These are phyloP conservation scores for Dactylellina leptospora DNA, from an alignment of 2,329 filamentous ascomycete genomes.

Conservation along the genomic window DNA sequence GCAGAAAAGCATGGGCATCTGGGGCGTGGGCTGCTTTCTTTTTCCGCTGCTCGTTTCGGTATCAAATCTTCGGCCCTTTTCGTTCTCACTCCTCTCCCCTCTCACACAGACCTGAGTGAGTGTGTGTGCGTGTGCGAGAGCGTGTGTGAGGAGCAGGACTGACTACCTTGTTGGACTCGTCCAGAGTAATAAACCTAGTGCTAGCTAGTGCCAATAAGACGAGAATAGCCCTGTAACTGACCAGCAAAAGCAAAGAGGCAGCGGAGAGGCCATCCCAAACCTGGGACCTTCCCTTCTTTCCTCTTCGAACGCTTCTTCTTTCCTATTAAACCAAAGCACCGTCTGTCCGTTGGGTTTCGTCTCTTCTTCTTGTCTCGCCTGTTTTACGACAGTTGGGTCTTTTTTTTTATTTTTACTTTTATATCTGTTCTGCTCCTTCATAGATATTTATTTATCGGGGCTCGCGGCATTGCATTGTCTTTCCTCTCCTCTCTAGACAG, in stretches of 20 bases:
- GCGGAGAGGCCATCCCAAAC: slow-evolving; percentile 47
- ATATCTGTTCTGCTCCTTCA: slow-evolving; percentile 12
- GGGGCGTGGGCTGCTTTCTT: slow-evolving; percentile 21
- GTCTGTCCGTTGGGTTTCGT: slow-evolving; percentile 40
- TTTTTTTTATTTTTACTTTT: slow-evolving; percentile 22
- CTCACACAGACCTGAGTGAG: slow-evolving; percentile 9
- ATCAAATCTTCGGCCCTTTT: slow-evolving; percentile 48
- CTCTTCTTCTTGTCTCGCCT: slow-evolving; percentile 50
- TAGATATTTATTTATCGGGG: slow-evolving; percentile 3
- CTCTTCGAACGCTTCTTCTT: slow-evolving; percentile 54
- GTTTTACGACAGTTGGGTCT: slow-evolving; percentile 16
- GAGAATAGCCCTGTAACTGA: slow-evolving; percentile 32
- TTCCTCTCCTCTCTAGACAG: not conserved
- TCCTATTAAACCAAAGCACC: slow-evolving; percentile 53
- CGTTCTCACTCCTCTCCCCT: slow-evolving; percentile 16
- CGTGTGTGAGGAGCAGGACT: too few relatives aligned
- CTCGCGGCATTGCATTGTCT: not conserved
- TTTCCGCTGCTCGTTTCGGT: slow-evolving; percentile 29
- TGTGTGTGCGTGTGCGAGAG: slow-evolving; percentile 14
- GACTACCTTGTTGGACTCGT: slow-evolving; percentile 30
- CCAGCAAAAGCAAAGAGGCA: slow-evolving; percentile 37
- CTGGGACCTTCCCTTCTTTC: slow-evolving; percentile 54
- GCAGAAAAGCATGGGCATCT: not conserved
- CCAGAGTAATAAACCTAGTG: slow-evolving; percentile 27
- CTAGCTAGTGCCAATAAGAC: slow-evolving; percentile 12